Evolutionary conservation across 2,329 filamentous ascomycete species (phyloP), one percentile per base, ranked within the genome.

Genomic region (Botrytis hyacinthi): DNA sequence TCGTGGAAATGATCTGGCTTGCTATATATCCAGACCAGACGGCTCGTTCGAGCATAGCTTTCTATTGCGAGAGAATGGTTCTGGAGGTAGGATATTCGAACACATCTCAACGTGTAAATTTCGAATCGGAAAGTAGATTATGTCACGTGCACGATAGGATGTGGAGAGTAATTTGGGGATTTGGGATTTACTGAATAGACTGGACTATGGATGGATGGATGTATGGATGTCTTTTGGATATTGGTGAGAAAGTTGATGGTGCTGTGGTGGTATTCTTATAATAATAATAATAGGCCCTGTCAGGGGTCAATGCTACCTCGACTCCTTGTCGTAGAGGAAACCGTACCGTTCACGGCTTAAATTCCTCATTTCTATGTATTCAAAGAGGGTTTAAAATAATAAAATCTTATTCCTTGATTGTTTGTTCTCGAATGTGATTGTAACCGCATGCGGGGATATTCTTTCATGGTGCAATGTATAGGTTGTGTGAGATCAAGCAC

Each of bases 361-460:
- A 29, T 40, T 26, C 7, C 35, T 22, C 26, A 68, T 42, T 8
- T 20, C 4, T 18, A 32, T 32, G 5, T 16, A 18, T 3, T 48
- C 20, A 48, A 20, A 16, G 29, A 26, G 10, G 5, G 29, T 5
- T 3, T 16, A 3, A 68, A 4, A 46, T 46, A 70, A 70, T 37
- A 9, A 46, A 70, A 5, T 22, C 10, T 14, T 0, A 16, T 37
- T 5, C 59, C 51, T 66, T 65, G 7, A 48, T 42, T 8, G 18
- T 18, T 66, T 65, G 18, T 65, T 20, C 35, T 42, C 16, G 2
- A 65, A 32, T 35, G 10, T 35, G 7, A 44, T 44, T 71, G 32
- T 66, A 26, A 71, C 70, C 60, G 70, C 59, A 66, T 71, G 59
- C 70, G 70, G 70, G 32, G 20, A 71, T 5, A 32, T 54, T 42